Conservation (phyloP, 2,329 filamentous ascomycete genomes). For the Trichoderma sp. region DNA sequence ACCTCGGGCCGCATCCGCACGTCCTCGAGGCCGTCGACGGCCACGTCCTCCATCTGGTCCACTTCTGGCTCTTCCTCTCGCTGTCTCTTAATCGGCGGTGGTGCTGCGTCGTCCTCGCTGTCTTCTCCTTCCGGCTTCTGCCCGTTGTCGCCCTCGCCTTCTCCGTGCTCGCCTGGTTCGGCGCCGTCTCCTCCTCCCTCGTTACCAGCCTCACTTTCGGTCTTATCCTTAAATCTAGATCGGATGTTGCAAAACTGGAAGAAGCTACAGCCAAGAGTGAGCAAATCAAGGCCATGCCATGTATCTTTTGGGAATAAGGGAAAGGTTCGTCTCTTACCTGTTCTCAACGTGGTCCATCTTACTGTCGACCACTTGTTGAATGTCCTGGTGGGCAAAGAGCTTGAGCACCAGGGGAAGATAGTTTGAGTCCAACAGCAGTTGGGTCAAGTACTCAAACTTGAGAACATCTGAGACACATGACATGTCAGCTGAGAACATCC, state of each 20-base stretch:
- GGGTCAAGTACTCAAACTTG: conserved; percentile 94
- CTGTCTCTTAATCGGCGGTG: conserved; percentile 75
- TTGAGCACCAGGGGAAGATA: conserved; percentile 92
- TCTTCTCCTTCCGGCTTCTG: conserved; percentile 45
- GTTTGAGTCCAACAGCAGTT: conserved; percentile 90
- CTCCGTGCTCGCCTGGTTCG: conserved; percentile 30
- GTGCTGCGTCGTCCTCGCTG: conserved; percentile 76
- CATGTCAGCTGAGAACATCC: neutral
- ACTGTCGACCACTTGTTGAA: conserved; percentile 86
- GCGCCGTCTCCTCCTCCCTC: conserved; percentile 33
- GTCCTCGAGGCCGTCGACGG: conserved; percentile 37
- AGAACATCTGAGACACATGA: conserved; percentile 67
- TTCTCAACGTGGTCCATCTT: conserved; percentile 80
- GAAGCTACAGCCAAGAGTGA: conserved; percentile 60
- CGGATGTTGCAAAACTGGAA: conserved; percentile 84
- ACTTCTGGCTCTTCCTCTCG: conserved; percentile 47
- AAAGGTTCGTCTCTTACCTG: conserved; percentile 56
- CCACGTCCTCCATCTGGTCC: conserved; percentile 32
- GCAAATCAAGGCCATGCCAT: neutral
- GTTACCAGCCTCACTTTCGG: conserved; percentile 36
- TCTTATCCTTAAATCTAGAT: conserved; percentile 52
- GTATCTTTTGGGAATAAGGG: too few relatives aligned
- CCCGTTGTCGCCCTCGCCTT: conserved; percentile 39
- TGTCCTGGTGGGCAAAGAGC: conserved; percentile 90
- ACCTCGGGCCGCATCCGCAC: conserved; percentile 60